Evolutionary conservation across 2,329 filamentous ascomycete species (phyloP), one percentile per base, ranked within the genome.

Genomic region (Pseudogymnoascus sp.): DNA sequence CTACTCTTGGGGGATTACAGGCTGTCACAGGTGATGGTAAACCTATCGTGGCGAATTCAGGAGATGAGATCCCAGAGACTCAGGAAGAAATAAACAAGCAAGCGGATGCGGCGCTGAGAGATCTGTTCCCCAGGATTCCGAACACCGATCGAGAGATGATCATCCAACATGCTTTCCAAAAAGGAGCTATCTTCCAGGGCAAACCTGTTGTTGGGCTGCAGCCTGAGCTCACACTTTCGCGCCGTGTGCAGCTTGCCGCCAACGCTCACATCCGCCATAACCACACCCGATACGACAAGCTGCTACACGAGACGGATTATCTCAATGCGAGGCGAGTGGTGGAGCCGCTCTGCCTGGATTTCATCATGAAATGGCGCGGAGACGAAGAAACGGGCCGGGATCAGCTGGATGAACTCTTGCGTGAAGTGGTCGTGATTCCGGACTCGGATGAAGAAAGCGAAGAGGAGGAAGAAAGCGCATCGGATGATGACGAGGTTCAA

Each of bases 291-390:
- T 88, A 88, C 75, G 86, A 88, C 69, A 72, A 81, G 63, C 75
- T 88, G 16, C 75, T 88, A 14, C 80, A 73, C 68, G 82, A 87
- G 69, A 83, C 83, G 4, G 77, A 75, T 16, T 88, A 83, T 78
- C 75, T 78, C 60, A 84, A 83, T 69, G 84, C 85, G 61, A 79
- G 86, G 65, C 86, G 81, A 74, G 80, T 80, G 41, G 84, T 88
- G 49, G 83, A 88, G 68, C 74, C 79, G 33, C 75, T 85, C 12
- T 88, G 86, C 66, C 76, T 88, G 52, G 85, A 88, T 67, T 78
- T 85, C 61, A 81, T 88, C 72, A 82, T 88, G 78, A 88, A 88
- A 81, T 88, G 86, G 86, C 85, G 86, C 76, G 86, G 86, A 62
- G 86, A 88, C 68, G 86, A 88, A 72, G 86, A 88, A 71, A 88